Base-by-base conservation (phyloP, 768 basidiomycete genomes). In the Lactarius indigo region DNA sequence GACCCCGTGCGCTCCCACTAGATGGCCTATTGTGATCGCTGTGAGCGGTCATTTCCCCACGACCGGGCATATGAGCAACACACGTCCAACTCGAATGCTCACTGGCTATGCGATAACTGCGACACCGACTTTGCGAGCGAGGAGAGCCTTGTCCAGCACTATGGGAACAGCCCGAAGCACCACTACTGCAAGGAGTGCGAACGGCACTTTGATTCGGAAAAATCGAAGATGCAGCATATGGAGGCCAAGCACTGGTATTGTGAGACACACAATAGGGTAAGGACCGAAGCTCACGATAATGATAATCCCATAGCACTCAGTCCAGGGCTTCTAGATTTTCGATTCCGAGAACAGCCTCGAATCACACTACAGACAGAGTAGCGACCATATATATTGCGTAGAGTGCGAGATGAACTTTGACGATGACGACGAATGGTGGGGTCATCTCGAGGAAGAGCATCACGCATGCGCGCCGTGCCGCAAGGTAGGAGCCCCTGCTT, bases 351-450 rank as follows among this genome's bases (percentile, higher is more conserved):
- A 59, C 7, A 83, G 79, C 1, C 71, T 87, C 26, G 74, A 77
- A 18, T 80, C 85, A 65, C 87, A 87, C 70, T 78, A 80, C 61
- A 75, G 80, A 42, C 30, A 44, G 61, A 72, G 62, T 9, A 7
- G 41, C 17, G 41, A 35, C 23, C 62, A 63, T n/a, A 13, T 26
- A 8, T 23, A 59, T 42, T 55, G 44, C 31, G 47, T 62, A 71
- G 30, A 59, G 39, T 58, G 31, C 50, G 13, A 61, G 60, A 47
- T 13, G 15, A 18, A 47, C 42, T 44, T 61, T 61, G 41, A 23
- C 30, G 60, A 47, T 31, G 44, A 61, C 60, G 44, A 61, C 28
- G 57, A 58, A 50, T 50, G n/a, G 47, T 50, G 47, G 47, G 47
- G 47, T 13, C 57, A 58, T 58, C 35, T 37, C 17, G 60, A 61